phyloP scores from a whole-genome alignment of 768 basidiomycete genomes.

The Mycena chlorophos region DNA sequence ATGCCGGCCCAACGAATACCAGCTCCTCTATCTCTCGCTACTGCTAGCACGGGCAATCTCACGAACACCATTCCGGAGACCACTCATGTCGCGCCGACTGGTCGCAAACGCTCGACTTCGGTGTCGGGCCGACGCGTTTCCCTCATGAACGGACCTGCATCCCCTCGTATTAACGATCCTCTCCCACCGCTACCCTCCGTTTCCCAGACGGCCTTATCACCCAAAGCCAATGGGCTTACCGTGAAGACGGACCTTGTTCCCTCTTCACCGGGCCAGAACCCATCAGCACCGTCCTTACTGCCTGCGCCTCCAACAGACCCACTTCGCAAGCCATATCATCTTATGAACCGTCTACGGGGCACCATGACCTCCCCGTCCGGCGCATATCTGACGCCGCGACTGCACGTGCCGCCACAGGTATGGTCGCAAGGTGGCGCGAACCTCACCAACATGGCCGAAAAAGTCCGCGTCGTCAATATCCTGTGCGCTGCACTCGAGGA shows the following conservation, averaged over 20 bases:
- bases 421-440: slow-evolving; percentile 93
- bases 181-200: slow-evolving; percentile 55
- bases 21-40: too few relatives aligned
- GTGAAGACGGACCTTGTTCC: slow-evolving; percentile 51
- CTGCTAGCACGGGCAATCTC: too few relatives aligned
- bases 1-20: slow-evolving; percentile 56
- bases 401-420: slow-evolving; percentile 87
- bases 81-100: slow-evolving; percentile 35
- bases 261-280: slow-evolving; percentile 53
- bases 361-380: slow-evolving; percentile 81
- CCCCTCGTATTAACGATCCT: slow-evolving; percentile 49
- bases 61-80: too few relatives aligned
- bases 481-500: slow-evolving; percentile 79
- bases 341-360: slow-evolving; percentile 78
- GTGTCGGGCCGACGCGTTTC: slow-evolving; percentile 76
- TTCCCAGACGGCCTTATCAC: slow-evolving; percentile 65
- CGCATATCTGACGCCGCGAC: slow-evolving; percentile 80
- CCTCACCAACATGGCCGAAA: slow-evolving; percentile 76
- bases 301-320: slow-evolving; percentile 70
- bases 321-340: slow-evolving; percentile 82
- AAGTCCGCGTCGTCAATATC: slow-evolving; percentile 82
- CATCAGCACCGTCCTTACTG: slow-evolving; percentile 78
- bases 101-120: slow-evolving; percentile 68
- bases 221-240: slow-evolving; percentile 52
- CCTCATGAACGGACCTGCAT: slow-evolving; percentile 49